Conservation (phyloP, 2,329 filamentous ascomycete species). For the Dothidotthia symphoricarpi region DNA sequence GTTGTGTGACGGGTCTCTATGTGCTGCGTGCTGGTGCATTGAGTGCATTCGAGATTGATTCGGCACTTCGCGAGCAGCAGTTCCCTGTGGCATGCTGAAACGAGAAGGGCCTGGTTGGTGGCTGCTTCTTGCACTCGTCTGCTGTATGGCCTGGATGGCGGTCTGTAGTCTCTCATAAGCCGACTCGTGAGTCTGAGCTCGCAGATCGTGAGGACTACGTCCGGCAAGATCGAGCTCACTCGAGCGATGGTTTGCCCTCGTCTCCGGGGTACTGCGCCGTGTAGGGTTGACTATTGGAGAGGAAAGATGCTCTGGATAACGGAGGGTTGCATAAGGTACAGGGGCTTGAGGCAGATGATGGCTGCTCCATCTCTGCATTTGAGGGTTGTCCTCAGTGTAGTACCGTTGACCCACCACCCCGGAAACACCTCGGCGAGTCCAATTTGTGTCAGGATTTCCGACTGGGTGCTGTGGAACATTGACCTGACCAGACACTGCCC, state of each 20-base stretch:
- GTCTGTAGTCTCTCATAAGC: slow-evolving; percentile 17
- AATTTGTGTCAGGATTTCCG: no score
- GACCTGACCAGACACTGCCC: background rate
- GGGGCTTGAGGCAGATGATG: no score
- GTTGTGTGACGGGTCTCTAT: background rate
- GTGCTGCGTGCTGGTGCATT: background rate
- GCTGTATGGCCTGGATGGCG: slow-evolving; percentile 7
- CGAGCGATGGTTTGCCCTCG: no score
- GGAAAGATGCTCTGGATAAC: no score
- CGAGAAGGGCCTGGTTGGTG: slow-evolving; percentile 5
- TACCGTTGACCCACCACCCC: background rate
- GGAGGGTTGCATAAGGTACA: no score
- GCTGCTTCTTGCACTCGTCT: background rate
- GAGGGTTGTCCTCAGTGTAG: slow-evolving; percentile 1
- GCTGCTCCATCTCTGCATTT: no score
- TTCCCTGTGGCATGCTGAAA: slow-evolving; percentile 13
- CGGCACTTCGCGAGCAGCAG: slow-evolving; percentile 12
- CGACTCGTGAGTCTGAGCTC: slow-evolving; percentile 17
- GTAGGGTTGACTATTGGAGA: no score
- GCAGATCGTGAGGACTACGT: slow-evolving; percentile 5
- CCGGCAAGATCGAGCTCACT: no score
- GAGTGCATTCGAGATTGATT: slow-evolving; percentile 9
- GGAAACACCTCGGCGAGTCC: no score
- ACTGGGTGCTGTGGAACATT: no score
- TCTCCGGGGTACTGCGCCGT: no score